A percentile compares a stretch with the other conserved stretches of the same genome.
phyloP scores from a whole-genome alignment of 768 basidiomycete genomes.

The Auricularia sp. region DNA sequence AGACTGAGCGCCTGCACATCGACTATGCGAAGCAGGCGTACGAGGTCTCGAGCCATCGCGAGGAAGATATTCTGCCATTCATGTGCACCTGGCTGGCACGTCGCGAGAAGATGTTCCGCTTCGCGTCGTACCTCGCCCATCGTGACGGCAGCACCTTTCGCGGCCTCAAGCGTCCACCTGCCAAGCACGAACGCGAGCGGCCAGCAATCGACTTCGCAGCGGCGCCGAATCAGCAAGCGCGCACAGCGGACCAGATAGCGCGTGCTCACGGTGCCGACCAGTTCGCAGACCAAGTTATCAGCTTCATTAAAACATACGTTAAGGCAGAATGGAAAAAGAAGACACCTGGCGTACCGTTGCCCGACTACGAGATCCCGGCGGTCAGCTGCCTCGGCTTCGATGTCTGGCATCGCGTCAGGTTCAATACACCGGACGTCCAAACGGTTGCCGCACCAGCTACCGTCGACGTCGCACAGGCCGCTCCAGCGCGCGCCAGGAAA shows the following conservation, averaged over 20 bases:
- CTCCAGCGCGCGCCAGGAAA: background rate
- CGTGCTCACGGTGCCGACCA: background rate
- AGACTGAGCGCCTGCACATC: slow-evolving; percentile 29
- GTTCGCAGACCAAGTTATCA: background rate
- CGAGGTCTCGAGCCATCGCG: slow-evolving; percentile 6
- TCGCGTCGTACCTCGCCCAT: slow-evolving; percentile 1
- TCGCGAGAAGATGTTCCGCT: slow-evolving; percentile 3
- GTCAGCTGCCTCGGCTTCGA: background rate
- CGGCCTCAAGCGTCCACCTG: background rate
- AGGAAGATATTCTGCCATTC: slow-evolving; percentile 5
- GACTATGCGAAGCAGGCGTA: slow-evolving; percentile 17
- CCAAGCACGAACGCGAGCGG: background rate
- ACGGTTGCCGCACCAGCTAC: background rate
- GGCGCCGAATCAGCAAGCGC: background rate
- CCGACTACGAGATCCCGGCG: background rate
- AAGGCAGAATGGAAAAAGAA: background rate
- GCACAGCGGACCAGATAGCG: background rate
- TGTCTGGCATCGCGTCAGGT: background rate
- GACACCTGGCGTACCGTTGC: background rate
- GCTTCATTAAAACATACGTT: background rate
- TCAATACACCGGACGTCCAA: background rate
- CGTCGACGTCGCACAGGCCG: background rate
- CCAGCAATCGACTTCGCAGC: background rate
- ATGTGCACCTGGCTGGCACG: slow-evolving; percentile 9
- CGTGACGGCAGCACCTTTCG: background rate